phyloP scores from a whole-genome alignment of 2,329 filamentous ascomycete species.

The Mariannaea elegans region DNA sequence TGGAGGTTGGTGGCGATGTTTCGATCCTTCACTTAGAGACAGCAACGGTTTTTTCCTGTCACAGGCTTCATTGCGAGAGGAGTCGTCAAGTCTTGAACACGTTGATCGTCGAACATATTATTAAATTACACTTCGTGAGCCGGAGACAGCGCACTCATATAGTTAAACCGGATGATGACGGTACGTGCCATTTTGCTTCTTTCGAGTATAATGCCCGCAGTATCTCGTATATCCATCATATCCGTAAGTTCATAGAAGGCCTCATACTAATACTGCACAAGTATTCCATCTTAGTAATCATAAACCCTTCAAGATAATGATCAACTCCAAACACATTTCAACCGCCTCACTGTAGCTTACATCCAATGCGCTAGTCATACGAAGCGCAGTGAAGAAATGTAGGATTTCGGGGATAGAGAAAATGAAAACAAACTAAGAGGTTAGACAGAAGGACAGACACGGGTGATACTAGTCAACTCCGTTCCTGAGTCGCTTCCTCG shows the following conservation, averaged over 20 bases:
- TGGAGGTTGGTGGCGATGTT: too few relatives aligned
- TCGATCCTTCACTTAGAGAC: too few relatives aligned
- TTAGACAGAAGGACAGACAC: slow-evolving; percentile 32
- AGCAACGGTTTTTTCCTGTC: too few relatives aligned
- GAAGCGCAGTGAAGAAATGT: not conserved
- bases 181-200: not conserved
- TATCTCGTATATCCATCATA: not conserved
- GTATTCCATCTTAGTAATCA: not conserved
- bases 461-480: slow-evolving; percentile 46
- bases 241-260: not conserved
- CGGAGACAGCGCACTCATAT: too few relatives aligned
- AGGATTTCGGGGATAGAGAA: not conserved
- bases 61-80: too few relatives aligned
- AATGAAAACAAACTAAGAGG: not conserved
- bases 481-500: slow-evolving; percentile 50
- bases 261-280: not conserved
- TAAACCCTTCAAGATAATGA: not conserved
- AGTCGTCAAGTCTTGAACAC: too few relatives aligned
- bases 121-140: too few relatives aligned
- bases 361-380: slow-evolving; percentile 1
- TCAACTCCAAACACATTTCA: not conserved
- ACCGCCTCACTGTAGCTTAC: not conserved
- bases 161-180: not conserved
- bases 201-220: slow-evolving; percentile 5
- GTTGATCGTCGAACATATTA: too few relatives aligned